Evolutionary conservation across 1,284 basidiomycete genomes (phyloP), one percentile per base, ranked within the genome.

Genomic region (Pseudozyma hubeiensis): DNA sequence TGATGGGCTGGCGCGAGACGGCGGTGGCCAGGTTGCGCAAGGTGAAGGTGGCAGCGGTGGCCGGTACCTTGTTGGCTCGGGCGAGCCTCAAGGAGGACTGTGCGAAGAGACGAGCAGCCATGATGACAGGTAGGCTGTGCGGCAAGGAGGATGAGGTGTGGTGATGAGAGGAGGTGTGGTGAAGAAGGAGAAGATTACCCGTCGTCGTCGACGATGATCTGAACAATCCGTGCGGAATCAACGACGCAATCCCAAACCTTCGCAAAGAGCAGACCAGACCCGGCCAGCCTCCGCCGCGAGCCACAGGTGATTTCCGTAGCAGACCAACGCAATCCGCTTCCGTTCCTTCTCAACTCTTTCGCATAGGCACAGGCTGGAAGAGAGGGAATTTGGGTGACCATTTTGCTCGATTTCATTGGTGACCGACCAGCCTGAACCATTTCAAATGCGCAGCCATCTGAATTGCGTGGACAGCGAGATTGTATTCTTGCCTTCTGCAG

Each of bases 1-100:
- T 82, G 68, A 77, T 62, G 55, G 79, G 77, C 64, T 77, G 65
- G n/a, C 76, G 67, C 44, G 60, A 61, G 49, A 68, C 76, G 49
- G 69, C 69, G 47, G 72, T 75, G 47, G 76, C 76, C 51, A 78
- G 62, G 73, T 64, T 64, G 41, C 76, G 65, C 29, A 67, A 43
- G 66, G 63, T 63, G 63, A 70, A 70, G 40, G 64, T 68, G 46
- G 65, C 60, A 39, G 68, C 45, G 57, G 64, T 71, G 57, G 73
- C 68, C 41, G 64, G 68, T 14, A 70, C 63, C 72, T 70, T 75
- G 30, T 68, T 47, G 53, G 64, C 70, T 52, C 68, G 49, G 60
- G 74, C 65, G 62, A 72, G 58, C 59, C 70, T 69, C 70, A 74
- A 63, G 10, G 74, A 73, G 62, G 74, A 66, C 64, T 76, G 70